Base-by-base conservation (phyloP, 2,329 filamentous ascomycete genomes). In the Cytospora schulzeri region DNA sequence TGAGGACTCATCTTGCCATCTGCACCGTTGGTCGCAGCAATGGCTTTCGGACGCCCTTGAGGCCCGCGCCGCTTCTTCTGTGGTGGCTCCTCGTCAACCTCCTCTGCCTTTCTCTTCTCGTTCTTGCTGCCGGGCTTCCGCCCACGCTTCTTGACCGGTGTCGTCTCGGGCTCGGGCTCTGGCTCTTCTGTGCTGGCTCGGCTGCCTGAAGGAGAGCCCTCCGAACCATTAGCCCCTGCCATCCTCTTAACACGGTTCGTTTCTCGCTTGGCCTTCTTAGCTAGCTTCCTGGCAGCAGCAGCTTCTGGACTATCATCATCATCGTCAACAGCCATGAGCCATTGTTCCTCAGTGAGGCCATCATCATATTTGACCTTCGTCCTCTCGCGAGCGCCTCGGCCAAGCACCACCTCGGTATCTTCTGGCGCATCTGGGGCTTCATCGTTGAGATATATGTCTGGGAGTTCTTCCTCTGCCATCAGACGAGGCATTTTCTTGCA, bases 291-390 rank as follows among this genome's bases (percentile, higher is more conserved):
- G 41, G 91, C 91, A 45, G 96, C 93, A 2, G 95, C 95, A 61
- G 92, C 93, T 74, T 98, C 95, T 33, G 97, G 93, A 0, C 88
- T 89, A 74, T 99, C 95, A 1, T 99, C 95, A 58, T 97, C 93
- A 66, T 96, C 94, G 74, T 99, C 95, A 35, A 99, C 94, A 61
- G 95, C 95, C 82, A 97, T 94, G 59, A 98, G 85, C 95, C 95
- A 99, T 77, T 99, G 96, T 80, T 99, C 95, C 79, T 99, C 96
- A 0, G 95, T 98, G 33, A 99, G 87, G 60, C 96, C 95, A 73
- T 99, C 95, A 72, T 99, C 95, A 71, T 99, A 99, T 76, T 91
- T 91, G 72, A 97, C 93, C 73, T 92, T 89, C 70, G 93, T 97
- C 67, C 96, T 89, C 79, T 99, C 95, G 80, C 95, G 91, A 68